phyloP scores from a whole-genome alignment of 73 alveolate species.

The Blepharisma japonicum region DNA sequence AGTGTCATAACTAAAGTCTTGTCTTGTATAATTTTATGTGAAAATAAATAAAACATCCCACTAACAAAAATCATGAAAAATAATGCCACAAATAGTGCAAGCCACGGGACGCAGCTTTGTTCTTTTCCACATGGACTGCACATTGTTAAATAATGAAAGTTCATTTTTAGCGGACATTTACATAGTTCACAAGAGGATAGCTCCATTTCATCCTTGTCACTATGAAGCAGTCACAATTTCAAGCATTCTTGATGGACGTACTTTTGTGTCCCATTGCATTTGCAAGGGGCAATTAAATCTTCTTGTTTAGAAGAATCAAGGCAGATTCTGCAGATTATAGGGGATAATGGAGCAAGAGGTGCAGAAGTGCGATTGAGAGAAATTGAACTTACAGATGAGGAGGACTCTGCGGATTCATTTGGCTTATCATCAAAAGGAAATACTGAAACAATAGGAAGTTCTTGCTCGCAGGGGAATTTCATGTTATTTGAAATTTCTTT shows the following conservation, averaged over 20 bases:
- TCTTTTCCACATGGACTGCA: constrained; percentile 1
- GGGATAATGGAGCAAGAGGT: too few relatives aligned
- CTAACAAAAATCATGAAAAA: not conserved
- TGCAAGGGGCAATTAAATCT: constrained; percentile 46
- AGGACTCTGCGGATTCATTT: too few relatives aligned
- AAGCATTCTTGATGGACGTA: constrained; percentile 44
- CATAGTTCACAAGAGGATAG: constrained; percentile 9
- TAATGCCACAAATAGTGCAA: not conserved
- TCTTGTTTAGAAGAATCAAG: constrained; percentile 30
- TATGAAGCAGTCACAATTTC: constrained; percentile 37
- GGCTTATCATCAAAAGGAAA: too few relatives aligned
- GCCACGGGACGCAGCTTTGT: not conserved
- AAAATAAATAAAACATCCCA: not conserved
- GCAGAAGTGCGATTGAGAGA: too few relatives aligned
- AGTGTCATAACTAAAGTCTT: not conserved
- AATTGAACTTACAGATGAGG: too few relatives aligned
- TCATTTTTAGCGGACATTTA: not conserved
- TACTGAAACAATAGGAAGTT: too few relatives aligned
- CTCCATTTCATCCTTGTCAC: not conserved
- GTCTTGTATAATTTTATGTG: not conserved
- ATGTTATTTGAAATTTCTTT: too few relatives aligned
- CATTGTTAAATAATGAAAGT: not conserved
- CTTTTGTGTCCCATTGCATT: constrained; percentile 49
- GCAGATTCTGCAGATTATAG: constrained; percentile 40
- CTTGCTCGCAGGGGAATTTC: too few relatives aligned